Base-by-base conservation (phyloP, 2,329 filamentous ascomycete genomes). In the Microdochium nivale region DNA sequence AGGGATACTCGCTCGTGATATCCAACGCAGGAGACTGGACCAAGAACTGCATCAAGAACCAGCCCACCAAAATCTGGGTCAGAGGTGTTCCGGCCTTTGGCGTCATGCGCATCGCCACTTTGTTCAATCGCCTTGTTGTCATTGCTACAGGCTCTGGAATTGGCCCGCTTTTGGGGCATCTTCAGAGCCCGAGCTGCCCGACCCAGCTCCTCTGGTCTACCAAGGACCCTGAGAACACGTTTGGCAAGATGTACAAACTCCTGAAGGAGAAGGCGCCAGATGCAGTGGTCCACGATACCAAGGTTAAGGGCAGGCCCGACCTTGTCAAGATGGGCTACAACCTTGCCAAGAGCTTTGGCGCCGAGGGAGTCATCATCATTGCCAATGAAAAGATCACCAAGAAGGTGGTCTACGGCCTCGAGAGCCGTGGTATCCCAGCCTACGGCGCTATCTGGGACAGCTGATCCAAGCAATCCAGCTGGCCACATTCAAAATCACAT, bases 1-100 rank as follows among this genome's bases (percentile, higher is more conserved):
- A 70, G 50, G 83, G 80, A 14, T 88, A 85, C 68, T 88, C 84
- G 0, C 72, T 87, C 27, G 70, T 90, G 27, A 75, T 90, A 25
- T 88, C 85, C 51, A 85, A 84, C 56, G 86, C 85, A 3, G 87
- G 87, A 23, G 86, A 90, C 68, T 90, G 87, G 86, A 90, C 87
- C 1, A 70, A 71, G 24, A 70, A 74, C 30, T 77, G 80, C 52
- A 88, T 90, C 66, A 68, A 75, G 48, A 72, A 76, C 48, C 80
- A 81, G 2, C 84, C 84, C 1, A 75, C 70, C 1, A 68, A 77
- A 49, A 68, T 90, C 47, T 90, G 83, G 82, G 80, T 85, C 4
- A 80, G 84, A 46, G 86, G 86, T 10, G 73, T 84, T 0, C 83
- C 86, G 1, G 77, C 82, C 2, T 81, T 78, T 54, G 86, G 86